Evolutionary conservation across 192 early-diverging fungal species (phyloP).

Genomic region (Podila verticillata): DNA sequence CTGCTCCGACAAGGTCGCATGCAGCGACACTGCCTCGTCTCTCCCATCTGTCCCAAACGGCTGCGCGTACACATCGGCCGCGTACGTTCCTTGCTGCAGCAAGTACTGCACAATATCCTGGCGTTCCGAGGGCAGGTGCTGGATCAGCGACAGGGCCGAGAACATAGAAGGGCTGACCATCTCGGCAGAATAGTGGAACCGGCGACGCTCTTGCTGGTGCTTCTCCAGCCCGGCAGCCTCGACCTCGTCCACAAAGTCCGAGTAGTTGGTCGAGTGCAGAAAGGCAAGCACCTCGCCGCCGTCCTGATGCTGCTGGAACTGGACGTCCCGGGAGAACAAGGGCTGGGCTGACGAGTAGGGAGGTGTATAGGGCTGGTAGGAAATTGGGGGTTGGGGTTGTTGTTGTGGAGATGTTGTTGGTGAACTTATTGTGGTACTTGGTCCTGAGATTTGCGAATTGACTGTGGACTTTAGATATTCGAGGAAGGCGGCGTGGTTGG

Average conservation of each 20-base stretch:
- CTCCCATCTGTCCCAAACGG: constrained; percentile 26
- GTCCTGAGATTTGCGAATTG: not conserved
- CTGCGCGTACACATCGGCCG: constrained; percentile 29
- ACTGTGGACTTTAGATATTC: constrained; percentile 46
- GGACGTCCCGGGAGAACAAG: constrained; percentile 20
- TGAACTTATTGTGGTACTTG: not conserved
- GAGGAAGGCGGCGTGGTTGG: constrained; percentile 43
- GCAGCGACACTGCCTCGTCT: constrained; percentile 25
- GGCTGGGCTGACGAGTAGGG: not conserved
- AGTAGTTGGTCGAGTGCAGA: constrained; percentile 29
- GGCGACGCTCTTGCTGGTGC: constrained; percentile 29
- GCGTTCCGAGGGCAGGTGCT: constrained; percentile 42
- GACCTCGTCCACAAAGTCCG: constrained; percentile 36
- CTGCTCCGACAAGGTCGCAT: constrained; percentile 24
- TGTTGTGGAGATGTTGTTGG: not conserved
- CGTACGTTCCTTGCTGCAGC: constrained; percentile 37
- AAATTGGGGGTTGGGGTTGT: not conserved
- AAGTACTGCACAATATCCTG: constrained; percentile 49
- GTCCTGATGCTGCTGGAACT: constrained; percentile 31
- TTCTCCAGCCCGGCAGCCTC: constrained; percentile 24
- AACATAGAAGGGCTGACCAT: not conserved
- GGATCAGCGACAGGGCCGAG: constrained; percentile 30
- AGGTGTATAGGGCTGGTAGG: not conserved
- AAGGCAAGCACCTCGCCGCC: constrained; percentile 29
- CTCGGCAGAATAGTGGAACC: constrained; percentile 29